These are phyloP conservation scores for Bondarzewia mesenterica DNA, from an alignment of 1,284 basidiomycete species.

Conservation along the genomic window DNA sequence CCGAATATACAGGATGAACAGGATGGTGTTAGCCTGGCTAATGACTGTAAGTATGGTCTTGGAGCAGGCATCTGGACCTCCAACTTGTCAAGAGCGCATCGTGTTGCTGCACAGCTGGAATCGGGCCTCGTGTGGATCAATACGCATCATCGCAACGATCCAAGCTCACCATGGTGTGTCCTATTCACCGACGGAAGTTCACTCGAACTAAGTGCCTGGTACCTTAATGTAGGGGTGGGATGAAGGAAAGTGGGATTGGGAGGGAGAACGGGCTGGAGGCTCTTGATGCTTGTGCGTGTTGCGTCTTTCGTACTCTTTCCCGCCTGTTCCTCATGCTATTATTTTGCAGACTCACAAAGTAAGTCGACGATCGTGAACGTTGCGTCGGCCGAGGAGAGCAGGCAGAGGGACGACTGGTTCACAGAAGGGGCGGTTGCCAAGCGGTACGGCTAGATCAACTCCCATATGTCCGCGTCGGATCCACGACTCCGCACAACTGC, in stretches of 20 bases:
- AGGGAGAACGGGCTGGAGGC: constrained; percentile 78
- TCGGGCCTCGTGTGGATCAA: constrained; percentile 81
- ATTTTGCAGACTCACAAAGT: constrained; percentile 61
- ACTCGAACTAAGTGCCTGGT: no score
- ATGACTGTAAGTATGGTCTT: constrained; percentile 69
- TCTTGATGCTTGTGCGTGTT: constrained; percentile 56
- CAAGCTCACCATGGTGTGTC: constrained; percentile 76
- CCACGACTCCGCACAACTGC: no score
- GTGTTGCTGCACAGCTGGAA: constrained; percentile 57
- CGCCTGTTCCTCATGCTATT: constrained; percentile 6
- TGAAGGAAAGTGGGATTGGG: constrained; percentile 79
- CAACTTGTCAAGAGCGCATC: constrained; percentile 65
- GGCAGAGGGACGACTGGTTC: constrained; percentile 70
- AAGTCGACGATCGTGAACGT: constrained; percentile 73
- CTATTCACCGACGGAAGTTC: not conserved
- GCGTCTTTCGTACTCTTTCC: not conserved
- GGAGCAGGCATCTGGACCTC: constrained; percentile 78
- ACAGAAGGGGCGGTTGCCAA: constrained; percentile 37
- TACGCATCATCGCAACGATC: constrained; percentile 81
- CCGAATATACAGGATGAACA: constrained; percentile 40
- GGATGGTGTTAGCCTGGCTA: constrained; percentile 63
- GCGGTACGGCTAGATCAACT: constrained; percentile 45
- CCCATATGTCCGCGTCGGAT: no score
- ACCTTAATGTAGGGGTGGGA: constrained; percentile 50
- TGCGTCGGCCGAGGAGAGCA: constrained; percentile 49